Conservation (phyloP, 192 early-diverging fungal species). For the Entomortierella parvispora region DNA sequence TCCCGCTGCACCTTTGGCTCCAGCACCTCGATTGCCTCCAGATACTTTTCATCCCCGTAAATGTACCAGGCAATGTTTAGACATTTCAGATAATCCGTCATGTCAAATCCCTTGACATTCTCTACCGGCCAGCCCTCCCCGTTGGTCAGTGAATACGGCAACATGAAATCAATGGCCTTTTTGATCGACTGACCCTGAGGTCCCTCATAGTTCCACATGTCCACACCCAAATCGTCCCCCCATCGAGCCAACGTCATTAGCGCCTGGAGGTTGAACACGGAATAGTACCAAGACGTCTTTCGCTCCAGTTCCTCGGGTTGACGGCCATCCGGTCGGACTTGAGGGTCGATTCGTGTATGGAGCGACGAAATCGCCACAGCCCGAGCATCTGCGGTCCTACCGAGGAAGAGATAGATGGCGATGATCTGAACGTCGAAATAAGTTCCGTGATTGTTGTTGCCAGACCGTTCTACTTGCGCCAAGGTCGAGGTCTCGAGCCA, state of each 20-base stretch:
- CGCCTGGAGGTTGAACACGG: slow-evolving; percentile 59
- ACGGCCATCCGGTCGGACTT: slow-evolving; percentile 52
- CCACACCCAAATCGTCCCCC: slow-evolving; percentile 51
- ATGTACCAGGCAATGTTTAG: slow-evolving; percentile 62
- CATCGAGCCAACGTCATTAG: slow-evolving; percentile 56
- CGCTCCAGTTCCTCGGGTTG: slow-evolving; percentile 59
- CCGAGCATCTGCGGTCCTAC: slow-evolving; percentile 42
- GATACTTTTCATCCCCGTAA: slow-evolving; percentile 59
- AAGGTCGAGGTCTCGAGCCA: slow-evolving; percentile 53
- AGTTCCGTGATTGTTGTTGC: slow-evolving; percentile 66
- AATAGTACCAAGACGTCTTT: slow-evolving; percentile 62
- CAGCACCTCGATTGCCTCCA: slow-evolving; percentile 42
- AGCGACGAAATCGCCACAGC: slow-evolving; percentile 22
- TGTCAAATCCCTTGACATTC: slow-evolving; percentile 57
- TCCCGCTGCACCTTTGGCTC: slow-evolving; percentile 44
- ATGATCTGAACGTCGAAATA: slow-evolving; percentile 67
- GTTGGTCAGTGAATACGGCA: slow-evolving; percentile 57
- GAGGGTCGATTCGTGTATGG: slow-evolving; percentile 52
- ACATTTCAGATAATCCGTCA: slow-evolving; percentile 54
- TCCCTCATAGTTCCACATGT: slow-evolving; percentile 58
- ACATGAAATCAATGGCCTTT: slow-evolving; percentile 63
- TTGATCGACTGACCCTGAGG: slow-evolving; percentile 56
- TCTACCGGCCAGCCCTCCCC: slow-evolving; percentile 60
- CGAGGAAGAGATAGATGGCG: slow-evolving; percentile 59
- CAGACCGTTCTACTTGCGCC: slow-evolving; percentile 42